Base-by-base conservation (phyloP, 2,329 filamentous ascomycete species). In the Westerdykella sp. region DNA sequence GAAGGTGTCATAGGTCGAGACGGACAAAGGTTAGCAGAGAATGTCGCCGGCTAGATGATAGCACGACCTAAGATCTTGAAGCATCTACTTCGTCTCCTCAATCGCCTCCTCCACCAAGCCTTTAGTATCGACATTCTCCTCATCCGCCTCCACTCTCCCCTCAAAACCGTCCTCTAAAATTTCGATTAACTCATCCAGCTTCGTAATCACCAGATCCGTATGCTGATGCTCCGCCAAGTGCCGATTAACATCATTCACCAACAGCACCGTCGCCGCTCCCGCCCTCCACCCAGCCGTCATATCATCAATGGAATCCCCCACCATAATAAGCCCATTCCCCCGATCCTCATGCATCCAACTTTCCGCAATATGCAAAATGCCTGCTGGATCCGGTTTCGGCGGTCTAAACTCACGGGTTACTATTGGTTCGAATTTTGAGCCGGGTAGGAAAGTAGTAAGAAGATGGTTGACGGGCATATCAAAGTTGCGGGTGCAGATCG, bases 401-500 rank as follows among this genome's bases (percentile, higher is more conserved):
- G 80, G 89, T 36, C 73, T 75, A 68, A 89, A 93, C 44, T 89
- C 88, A 10, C 91, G 77, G 6, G 90, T 96, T 32, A 96, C 75
- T 53, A 96, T 81, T 5, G 90, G 91, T 15, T 76, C 65, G 63
- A 96, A 95, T 34, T 75, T 68, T 45, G 81, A 78, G 2, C 71
- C 74, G 1, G 78, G 73, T 7, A 96, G 74, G 65, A 93, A 93
- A 39, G 82, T 93, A 40, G 70, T 69, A 3, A 96, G 75, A 3
- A 94, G 75, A 65, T 90, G 83, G 37, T 75, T 69, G 1, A 93
- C 87, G 18, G 23, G 22, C 16, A 18, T 13, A 22, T 65, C 87
- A 60, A 96, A 97, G 71, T 98, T 97, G 60, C 93, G 79, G 2
- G 93, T 97, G 70, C 90, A 96, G 50, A 97, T 89, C 13, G 80